Conservation (phyloP, 306 rosid species). For the Citrullus mucosospermus region DNA sequence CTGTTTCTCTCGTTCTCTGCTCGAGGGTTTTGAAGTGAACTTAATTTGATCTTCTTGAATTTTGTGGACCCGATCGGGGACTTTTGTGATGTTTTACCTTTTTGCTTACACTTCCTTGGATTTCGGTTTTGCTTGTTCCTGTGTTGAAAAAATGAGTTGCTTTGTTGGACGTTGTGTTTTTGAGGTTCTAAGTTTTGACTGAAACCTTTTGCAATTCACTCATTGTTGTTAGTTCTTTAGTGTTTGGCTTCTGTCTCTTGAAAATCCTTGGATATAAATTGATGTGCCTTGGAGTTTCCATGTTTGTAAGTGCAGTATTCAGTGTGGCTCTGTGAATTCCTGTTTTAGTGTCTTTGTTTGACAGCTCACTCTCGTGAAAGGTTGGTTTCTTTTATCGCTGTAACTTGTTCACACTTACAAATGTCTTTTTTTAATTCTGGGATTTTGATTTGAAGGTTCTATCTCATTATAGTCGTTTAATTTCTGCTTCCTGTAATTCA, state of each 20-base stretch:
- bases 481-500: not conserved
- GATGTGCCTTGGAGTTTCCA: not conserved
- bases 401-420: not conserved
- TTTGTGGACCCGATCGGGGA: not conserved
- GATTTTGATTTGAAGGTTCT: not conserved
- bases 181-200: not conserved
- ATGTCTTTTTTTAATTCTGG: not conserved
- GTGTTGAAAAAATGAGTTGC: not conserved
- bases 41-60: slow-evolving; percentile 5
- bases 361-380: not conserved
- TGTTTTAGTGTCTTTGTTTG: not conserved
- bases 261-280: not conserved
- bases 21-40: not conserved
- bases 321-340: not conserved
- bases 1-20: not conserved
- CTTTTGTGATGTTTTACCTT: not conserved
- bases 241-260: not conserved
- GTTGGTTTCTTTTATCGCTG: not conserved
- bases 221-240: not conserved
- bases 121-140: not conserved
- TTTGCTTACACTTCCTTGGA: slow-evolving; percentile 11
- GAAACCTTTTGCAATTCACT: not conserved
- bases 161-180: not conserved
- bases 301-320: not conserved
- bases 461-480: not conserved